These are phyloP conservation scores for Hortiboletus flavorubellus DNA, from an alignment of 768 basidiomycete genomes.

Conservation along the genomic window DNA sequence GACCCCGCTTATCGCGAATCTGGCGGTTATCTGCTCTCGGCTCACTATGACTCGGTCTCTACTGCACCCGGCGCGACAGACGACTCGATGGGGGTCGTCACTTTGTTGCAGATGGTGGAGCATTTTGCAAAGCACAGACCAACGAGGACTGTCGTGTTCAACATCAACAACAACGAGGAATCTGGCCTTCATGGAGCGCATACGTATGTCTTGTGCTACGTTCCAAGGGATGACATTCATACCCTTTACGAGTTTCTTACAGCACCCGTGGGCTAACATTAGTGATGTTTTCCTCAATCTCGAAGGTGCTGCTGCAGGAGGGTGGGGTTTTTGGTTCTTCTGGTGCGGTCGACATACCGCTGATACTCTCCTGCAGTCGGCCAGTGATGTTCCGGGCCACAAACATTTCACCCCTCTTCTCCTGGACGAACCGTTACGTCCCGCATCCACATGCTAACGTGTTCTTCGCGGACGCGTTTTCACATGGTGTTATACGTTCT, in stretches of 20 bases:
- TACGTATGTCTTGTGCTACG: slow-evolving; percentile 37
- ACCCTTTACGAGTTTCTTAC: slow-evolving; percentile 48
- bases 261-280: slow-evolving; percentile 72
- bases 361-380: slow-evolving; percentile 42
- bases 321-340: slow-evolving; percentile 40
- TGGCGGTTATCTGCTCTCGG: slow-evolving; percentile 66
- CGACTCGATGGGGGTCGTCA: slow-evolving; percentile 70
- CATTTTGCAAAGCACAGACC: slow-evolving; percentile 50
- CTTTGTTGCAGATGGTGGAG: slow-evolving; percentile 61
- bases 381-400: slow-evolving; percentile 76
- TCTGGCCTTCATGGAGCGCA: slow-evolving; percentile 72
- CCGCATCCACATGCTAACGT: slow-evolving; percentile 72
- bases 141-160: slow-evolving; percentile 67
- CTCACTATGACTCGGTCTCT: slow-evolving; percentile 81
- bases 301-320: slow-evolving; percentile 78
- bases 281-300: slow-evolving; percentile 73
- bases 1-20: slow-evolving; percentile 31
- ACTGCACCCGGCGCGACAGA: slow-evolving; percentile 75
- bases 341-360: neutral
- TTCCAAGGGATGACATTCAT: neutral
- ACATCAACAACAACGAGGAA: slow-evolving; percentile 86
- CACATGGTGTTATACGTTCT: slow-evolving; percentile 61
- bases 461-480: slow-evolving; percentile 65
- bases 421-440: slow-evolving; percentile 46
- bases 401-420: slow-evolving; percentile 50